Conservation (phyloP, 805 yeast genomes). For the Myxozyma monticola region DNA sequence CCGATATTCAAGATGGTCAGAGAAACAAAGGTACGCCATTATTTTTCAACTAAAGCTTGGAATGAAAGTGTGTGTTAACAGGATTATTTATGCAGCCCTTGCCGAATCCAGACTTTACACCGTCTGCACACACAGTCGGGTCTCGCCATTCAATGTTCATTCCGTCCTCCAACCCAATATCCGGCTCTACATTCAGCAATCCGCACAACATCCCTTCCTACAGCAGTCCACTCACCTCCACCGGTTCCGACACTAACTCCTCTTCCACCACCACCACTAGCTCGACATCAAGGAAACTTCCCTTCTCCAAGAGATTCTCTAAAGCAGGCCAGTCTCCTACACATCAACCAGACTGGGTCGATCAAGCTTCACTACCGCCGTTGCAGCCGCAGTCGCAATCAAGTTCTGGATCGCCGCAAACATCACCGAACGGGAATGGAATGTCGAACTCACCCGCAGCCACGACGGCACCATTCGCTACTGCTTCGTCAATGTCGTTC, state of each 20-base stretch:
- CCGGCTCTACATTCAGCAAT: neutral
- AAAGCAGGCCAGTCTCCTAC: no score
- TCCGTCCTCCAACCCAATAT: slow-evolving; percentile 16
- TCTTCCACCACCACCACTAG: no score
- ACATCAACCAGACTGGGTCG: slow-evolving; percentile 30
- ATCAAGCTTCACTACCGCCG: slow-evolving; percentile 11
- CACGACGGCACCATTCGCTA: neutral
- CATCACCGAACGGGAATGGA: neutral
- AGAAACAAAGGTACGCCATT: slow-evolving; percentile 55
- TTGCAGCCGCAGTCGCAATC: neutral
- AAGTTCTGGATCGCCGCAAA: neutral
- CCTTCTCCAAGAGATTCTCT: no score
- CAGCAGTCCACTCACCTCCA: no score
- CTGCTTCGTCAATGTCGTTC: no score
- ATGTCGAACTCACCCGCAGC: neutral
- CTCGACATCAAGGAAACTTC: no score
- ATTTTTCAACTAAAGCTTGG: slow-evolving; percentile 43
- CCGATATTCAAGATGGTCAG: slow-evolving; percentile 64
- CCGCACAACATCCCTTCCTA: no score
- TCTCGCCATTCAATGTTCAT: slow-evolving; percentile 31
- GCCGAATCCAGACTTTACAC: slow-evolving; percentile 35
- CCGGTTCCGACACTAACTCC: no score
- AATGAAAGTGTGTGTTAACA: neutral
- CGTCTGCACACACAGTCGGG: no score
- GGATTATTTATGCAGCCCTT: slow-evolving; percentile 15